Evolutionary conservation across 306 rosid genomes (phyloP).

Genomic region (Castanopsis chinensis): DNA sequence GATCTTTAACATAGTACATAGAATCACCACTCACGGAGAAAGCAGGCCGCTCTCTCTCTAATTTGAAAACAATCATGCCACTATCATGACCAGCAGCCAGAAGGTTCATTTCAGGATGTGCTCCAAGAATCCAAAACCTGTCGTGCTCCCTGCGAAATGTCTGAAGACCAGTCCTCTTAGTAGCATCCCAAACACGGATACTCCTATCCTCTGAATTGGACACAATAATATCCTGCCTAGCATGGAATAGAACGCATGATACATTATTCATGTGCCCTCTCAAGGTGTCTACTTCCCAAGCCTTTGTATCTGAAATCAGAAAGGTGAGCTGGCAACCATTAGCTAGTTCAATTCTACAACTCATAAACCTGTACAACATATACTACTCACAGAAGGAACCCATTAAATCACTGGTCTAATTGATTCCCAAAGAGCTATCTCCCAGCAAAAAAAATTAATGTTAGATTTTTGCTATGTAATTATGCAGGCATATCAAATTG

Average conservation of each 20-base stretch:
- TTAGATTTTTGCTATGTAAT: background rate
- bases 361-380: background rate
- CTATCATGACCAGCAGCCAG: slow-evolving; percentile 98
- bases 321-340: background rate
- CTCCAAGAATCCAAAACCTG: slow-evolving; percentile 92
- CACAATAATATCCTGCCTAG: slow-evolving; percentile 89
- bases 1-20: slow-evolving; percentile 71
- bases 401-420: background rate
- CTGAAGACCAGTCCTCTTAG: slow-evolving; percentile 90
- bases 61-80: slow-evolving; percentile 91
- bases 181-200: slow-evolving; percentile 94
- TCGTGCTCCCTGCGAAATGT: slow-evolving; percentile 95
- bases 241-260: slow-evolving; percentile 92
- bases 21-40: slow-evolving; percentile 81
- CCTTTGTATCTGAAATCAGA: slow-evolving; percentile 81
- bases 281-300: slow-evolving; percentile 97
- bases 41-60: slow-evolving; percentile 94
- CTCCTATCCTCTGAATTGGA: slow-evolving; percentile 98
- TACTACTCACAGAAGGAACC: background rate
- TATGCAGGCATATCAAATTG: background rate
- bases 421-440: background rate
- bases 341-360: background rate
- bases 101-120: slow-evolving; percentile 96
- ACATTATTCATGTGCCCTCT: slow-evolving; percentile 98
- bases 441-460: background rate